Conservation (phyloP, 2,329 filamentous ascomycete species). For the Beauveria brongniartii region DNA sequence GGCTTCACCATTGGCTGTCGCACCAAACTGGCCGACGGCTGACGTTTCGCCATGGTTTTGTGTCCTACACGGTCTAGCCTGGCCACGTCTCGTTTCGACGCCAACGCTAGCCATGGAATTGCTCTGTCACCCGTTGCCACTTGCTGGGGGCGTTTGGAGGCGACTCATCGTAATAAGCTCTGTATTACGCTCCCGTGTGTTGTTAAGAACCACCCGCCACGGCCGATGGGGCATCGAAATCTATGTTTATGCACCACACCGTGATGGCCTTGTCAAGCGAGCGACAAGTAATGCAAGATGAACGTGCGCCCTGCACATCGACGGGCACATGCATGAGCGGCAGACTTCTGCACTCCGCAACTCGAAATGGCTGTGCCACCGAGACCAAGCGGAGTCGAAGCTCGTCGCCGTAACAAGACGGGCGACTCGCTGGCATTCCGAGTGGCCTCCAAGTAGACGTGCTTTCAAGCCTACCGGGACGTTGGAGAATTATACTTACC, state of each 20-base stretch:
- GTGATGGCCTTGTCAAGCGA: background rate
- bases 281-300: background rate
- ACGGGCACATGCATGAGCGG: background rate
- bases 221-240: background rate
- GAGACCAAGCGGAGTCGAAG: background rate
- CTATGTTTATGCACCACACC: background rate
- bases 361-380: background rate
- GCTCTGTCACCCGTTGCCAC: background rate
- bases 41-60: background rate
- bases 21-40: background rate
- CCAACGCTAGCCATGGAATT: background rate
- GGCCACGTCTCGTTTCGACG: conserved; percentile 2
- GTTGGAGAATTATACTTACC: background rate
- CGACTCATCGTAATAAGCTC: background rate
- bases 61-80: conserved; percentile 3
- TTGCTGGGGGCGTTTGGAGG: background rate
- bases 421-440: background rate
- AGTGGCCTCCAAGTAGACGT: background rate
- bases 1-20: background rate
- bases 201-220: background rate
- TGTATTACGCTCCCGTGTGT: background rate
- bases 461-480: background rate
- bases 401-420: background rate
- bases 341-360: conserved; percentile 7
- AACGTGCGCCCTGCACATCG: background rate